Conservation (phyloP, 73 alveolate species). For the Paramecium bursaria region DNA sequence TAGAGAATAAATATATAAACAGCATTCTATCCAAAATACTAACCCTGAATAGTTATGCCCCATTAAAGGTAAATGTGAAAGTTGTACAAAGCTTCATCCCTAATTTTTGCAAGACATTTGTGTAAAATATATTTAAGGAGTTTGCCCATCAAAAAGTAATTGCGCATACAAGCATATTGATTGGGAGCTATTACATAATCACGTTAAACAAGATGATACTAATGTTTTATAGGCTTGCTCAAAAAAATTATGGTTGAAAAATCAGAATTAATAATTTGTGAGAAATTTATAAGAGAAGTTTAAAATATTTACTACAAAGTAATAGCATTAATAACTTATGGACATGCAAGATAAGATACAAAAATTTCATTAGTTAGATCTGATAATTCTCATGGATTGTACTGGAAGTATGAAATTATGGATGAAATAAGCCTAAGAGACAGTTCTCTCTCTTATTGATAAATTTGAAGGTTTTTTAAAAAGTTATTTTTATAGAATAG, state of each 20-base stretch:
- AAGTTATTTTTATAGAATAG: constrained; percentile 29
- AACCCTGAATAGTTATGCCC: constrained; percentile 13
- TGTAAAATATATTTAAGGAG: no score
- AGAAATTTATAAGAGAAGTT: background rate
- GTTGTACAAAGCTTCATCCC: background rate
- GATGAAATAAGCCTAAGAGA: background rate
- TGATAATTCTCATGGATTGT: constrained; percentile 2
- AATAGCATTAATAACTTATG: background rate
- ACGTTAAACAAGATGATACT: no score
- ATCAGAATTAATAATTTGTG: background rate
- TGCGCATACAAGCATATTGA: background rate
- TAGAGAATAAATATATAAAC: background rate
- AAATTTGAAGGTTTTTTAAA: constrained; percentile 5
- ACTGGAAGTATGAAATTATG: constrained; percentile 9
- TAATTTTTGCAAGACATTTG: no score
- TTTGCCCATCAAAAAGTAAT: no score
- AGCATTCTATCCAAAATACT: background rate
- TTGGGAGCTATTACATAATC: background rate
- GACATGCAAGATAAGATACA: constrained; percentile 12
- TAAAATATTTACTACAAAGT: no score
- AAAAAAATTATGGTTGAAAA: background rate
- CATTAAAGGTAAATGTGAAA: background rate
- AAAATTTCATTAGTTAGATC: background rate
- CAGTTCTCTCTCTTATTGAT: background rate
- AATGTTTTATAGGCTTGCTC: no score